Conservation (phyloP, 768 basidiomycete species). For the Mycena maculata region DNA sequence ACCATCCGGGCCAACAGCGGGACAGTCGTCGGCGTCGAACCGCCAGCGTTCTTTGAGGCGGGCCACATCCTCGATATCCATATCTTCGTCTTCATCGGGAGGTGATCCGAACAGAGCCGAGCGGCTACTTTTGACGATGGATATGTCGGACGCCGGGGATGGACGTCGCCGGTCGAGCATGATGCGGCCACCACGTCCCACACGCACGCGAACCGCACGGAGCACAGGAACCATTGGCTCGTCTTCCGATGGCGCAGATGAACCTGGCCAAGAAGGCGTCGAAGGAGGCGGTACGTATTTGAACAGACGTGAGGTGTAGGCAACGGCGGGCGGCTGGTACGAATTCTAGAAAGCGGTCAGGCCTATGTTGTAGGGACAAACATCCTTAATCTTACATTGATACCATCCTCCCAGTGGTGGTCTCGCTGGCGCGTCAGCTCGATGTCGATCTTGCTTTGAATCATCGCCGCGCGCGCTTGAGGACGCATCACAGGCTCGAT, state of each 20-base stretch:
- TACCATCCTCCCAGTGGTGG: constrained; percentile 88
- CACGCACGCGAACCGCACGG: constrained; percentile 76
- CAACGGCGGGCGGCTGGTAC: constrained; percentile 72
- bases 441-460: constrained; percentile 74
- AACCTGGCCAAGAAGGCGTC: constrained; percentile 35
- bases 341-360: constrained; percentile 60
- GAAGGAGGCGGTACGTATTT: constrained; percentile 64
- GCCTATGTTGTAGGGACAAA: background rate
- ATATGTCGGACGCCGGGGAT: constrained; percentile 30
- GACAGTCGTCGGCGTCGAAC: constrained; percentile 74
- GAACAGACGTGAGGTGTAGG: constrained; percentile 75
- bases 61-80: constrained; percentile 50
- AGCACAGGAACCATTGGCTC: constrained; percentile 39
- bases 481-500: constrained; percentile 70
- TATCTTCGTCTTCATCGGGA: constrained; percentile 37
- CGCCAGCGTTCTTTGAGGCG: constrained; percentile 72
- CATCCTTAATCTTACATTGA: constrained; percentile 69
- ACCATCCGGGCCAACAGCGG: constrained; percentile 60
- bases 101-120: constrained; percentile 28
- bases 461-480: constrained; percentile 71
- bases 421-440: constrained; percentile 77
- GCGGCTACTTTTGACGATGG: constrained; percentile 35
- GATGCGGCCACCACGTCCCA: constrained; percentile 86
- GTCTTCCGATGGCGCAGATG: constrained; percentile 34
- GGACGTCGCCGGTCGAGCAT: constrained; percentile 78